Base-by-base conservation (phyloP, 2,329 filamentous ascomycete species). In the Cordyceps farinosa region DNA sequence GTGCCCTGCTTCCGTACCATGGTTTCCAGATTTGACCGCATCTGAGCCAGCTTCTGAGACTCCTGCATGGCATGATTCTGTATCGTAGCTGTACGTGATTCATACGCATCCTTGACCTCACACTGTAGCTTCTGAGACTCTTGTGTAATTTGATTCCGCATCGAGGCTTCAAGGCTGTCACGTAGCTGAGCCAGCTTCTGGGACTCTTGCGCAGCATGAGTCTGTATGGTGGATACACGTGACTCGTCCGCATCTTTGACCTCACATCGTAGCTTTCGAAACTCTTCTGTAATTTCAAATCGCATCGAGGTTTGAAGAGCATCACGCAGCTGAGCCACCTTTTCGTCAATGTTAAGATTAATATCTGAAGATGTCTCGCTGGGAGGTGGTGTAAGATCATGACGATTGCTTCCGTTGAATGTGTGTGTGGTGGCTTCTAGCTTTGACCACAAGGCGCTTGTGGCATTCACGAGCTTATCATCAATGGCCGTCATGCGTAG, bases 331-430 rank as follows among this genome's bases (percentile, higher is more conserved):
- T 54, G 51, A 17, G 40, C 36, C 10, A 57, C n/a, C 53, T 38
- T 57, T 10, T 63, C 53, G 5, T 63, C 53, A 15, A 57, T 44
- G 13, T 22, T 36, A 45, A 52, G 27, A 27, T 51, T 8, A 9
- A 30, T 47, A 36, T 57, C 44, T 8, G 53, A 57, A 17, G 40
- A 54, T 30, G 61, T 63, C n/a, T 58, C 61, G 29, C 53, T 57
- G 17, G 45, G 45, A 15, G 61, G 45, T 17, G 61, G 45, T n/a
- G 53, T 63, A 17, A 30, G 61, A 29, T 45, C 13, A 15, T 45
- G 44, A 6, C 29, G 40, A 4, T n/a, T n/a, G 22, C 36, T 36
- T 13, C 7, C 30, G 34, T 44, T 3, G 17, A 29, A n/a, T 10
- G n/a, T 10, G 13, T 38, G 48, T 30, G 40, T 13, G 1, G 8